Percentiles rank a stretch among this genome's conserved stretches.
These are phyloP conservation scores for Saccharomycopsis schoenii DNA, from an alignment of 805 yeast genomes.

Conservation along the genomic window DNA sequence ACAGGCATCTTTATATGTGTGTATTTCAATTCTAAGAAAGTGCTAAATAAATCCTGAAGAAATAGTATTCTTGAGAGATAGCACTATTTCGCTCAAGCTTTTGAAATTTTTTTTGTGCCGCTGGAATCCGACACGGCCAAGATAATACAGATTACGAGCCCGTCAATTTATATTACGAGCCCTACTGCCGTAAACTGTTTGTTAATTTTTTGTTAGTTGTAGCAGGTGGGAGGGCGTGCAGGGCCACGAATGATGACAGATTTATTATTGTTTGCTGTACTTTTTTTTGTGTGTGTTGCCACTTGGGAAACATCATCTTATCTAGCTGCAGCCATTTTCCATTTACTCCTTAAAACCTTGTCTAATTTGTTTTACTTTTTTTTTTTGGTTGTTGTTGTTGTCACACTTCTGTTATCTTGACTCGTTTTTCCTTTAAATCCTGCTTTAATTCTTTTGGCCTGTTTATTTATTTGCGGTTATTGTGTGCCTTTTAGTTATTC, in stretches of 20 bases:
- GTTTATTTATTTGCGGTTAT: not conserved
- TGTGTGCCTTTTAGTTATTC: not conserved
- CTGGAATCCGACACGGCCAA: too few relatives aligned
- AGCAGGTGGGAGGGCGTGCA: not conserved
- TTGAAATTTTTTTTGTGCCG: too few relatives aligned
- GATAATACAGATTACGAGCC: too few relatives aligned
- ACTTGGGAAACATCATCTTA: conserved; percentile 1
- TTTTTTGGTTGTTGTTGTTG: not conserved
- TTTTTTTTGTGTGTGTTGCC: not conserved
- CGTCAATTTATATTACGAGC: too few relatives aligned
- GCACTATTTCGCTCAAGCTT: too few relatives aligned
- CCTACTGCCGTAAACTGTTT: not conserved
- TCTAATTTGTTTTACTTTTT: not conserved
- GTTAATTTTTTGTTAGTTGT: not conserved
- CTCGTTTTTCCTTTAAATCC: not conserved
- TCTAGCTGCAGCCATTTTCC: not conserved
- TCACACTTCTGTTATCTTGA: not conserved
- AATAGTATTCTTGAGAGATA: too few relatives aligned
- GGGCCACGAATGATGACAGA: not conserved
- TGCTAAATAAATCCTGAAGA: too few relatives aligned
- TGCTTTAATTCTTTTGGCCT: not conserved
- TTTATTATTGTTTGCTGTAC: not conserved
- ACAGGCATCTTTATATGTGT: too few relatives aligned
- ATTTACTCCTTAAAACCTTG: not conserved
- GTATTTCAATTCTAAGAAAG: too few relatives aligned